Evolutionary conservation across 768 basidiomycete genomes (phyloP), one percentile per base, ranked within the genome.

Genomic region (Lyophyllum decastes): DNA sequence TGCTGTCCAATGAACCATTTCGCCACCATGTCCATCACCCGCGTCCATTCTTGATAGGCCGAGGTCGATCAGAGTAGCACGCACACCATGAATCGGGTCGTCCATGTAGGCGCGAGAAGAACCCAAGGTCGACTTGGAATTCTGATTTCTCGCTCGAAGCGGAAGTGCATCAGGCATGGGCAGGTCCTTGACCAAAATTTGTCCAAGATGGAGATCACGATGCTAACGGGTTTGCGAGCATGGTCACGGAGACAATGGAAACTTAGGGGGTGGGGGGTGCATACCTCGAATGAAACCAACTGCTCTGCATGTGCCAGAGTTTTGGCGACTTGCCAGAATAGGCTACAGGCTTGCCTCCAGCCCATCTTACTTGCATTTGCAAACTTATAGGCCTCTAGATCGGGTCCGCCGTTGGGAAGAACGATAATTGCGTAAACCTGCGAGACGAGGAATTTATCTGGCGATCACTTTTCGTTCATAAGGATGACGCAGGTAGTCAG

Each of bases 181-280:
- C 2, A 81, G 56, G 57, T 80, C 78, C 66, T 87, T 87, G 48
- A 98, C 85, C 8, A 99, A 81, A 49, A 99, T 90, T 71, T 99
- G 97, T 21, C 97, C 97, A 85, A 93, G 94, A 66, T 99, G 97
- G n/a, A 99, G 84, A 71, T 99, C 97, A 30, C 97, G 94, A 73
- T 99, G 97, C 96, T 99, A 66, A 49, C 49, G 52, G 22, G 46
- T 11, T 33, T 41, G 40, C 51, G 50, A n/a, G n/a, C n/a, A 57
- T 53, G 16, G 21, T 40, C 25, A 41, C 30, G 21, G 19, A 34
- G 7, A 51, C 35, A 59, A 26, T 44, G 17, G 22, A 48, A 12
- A n/a, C 33, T 5, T 30, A 9, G 5, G 49, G 35, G n/a, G n/a
- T n/a, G n/a, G 2, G 40, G 43, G 22, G 30, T 22, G 64, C 83